These are phyloP conservation scores for Balakata baccata DNA, from an alignment of 345 rosid species.

Conservation along the genomic window DNA sequence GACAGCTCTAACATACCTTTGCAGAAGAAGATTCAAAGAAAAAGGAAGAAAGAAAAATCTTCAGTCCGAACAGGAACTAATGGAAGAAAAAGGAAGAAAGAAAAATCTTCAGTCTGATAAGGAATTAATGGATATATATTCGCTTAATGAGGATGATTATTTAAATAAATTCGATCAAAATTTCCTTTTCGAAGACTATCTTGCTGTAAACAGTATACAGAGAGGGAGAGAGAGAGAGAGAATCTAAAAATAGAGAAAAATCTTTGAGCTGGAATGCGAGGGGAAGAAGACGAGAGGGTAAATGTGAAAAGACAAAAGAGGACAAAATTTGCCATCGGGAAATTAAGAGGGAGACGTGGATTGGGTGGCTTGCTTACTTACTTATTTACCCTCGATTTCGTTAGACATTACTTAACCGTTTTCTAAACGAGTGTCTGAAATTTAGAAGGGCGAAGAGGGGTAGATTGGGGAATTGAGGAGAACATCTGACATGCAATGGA, in stretches of 20 bases:
- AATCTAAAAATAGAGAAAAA: background rate
- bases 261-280: background rate
- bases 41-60: background rate
- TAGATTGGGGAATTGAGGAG: background rate
- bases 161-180: background rate
- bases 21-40: background rate
- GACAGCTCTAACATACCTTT: background rate
- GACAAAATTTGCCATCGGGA: background rate
- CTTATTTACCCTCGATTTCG: background rate
- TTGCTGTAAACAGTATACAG: too few species aligned
- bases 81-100: too few species aligned
- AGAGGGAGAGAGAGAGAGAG: too few species aligned
- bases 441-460: background rate
- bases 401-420: background rate
- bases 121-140: too few species aligned
- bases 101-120: too few species aligned
- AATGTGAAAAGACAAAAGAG: slow-evolving; percentile 14
- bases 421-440: background rate
- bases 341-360: background rate
- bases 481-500: slow-evolving; percentile 12
- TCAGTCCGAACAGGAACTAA: background rate
- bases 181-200: background rate
- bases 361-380: background rate
- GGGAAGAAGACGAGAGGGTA: too few species aligned
- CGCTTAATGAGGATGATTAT: too few species aligned